Evolutionary conservation across 164 flowering plant species (phyloP).

Genomic region (Brasenia schreberi): DNA sequence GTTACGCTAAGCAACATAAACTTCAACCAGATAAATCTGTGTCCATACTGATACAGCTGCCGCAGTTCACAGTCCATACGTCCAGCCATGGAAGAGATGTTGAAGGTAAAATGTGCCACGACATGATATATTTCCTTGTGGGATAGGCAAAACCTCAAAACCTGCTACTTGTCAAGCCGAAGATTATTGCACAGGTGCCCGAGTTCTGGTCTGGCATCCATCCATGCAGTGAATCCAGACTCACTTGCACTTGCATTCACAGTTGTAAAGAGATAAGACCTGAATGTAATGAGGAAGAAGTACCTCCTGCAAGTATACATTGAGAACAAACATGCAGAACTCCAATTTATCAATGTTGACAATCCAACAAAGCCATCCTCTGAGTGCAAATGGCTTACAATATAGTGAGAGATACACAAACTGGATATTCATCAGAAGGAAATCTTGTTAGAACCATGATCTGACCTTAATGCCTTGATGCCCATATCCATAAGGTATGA

Average conservation of each 20-base stretch:
- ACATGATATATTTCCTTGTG: no score
- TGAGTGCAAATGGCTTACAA: no score
- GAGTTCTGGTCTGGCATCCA: conserved; percentile 81
- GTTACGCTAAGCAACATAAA: not conserved
- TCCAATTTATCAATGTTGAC: not conserved
- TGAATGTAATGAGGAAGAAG: conserved; percentile 72
- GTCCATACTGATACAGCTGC: not conserved
- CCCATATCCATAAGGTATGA: conserved; percentile 77
- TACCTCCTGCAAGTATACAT: conserved; percentile 59
- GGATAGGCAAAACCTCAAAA: not conserved
- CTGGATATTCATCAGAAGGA: not conserved
- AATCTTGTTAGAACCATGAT: not conserved
- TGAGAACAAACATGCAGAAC: not conserved
- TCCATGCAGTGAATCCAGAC: conserved; percentile 54
- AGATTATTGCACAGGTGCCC: conserved; percentile 78
- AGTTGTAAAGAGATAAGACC: conserved; percentile 68
- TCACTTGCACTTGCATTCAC: conserved; percentile 16
- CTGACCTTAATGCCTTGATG: conserved; percentile 80
- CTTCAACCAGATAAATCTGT: not conserved
- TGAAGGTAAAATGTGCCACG: not conserved
- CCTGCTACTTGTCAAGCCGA: conserved; percentile 36
- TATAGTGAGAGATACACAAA: not conserved
- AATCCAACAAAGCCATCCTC: not conserved
- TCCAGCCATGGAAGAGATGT: not conserved
- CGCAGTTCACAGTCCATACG: not conserved